phyloP scores from a whole-genome alignment of 331 rosid species.

The Malus hybrid region DNA sequence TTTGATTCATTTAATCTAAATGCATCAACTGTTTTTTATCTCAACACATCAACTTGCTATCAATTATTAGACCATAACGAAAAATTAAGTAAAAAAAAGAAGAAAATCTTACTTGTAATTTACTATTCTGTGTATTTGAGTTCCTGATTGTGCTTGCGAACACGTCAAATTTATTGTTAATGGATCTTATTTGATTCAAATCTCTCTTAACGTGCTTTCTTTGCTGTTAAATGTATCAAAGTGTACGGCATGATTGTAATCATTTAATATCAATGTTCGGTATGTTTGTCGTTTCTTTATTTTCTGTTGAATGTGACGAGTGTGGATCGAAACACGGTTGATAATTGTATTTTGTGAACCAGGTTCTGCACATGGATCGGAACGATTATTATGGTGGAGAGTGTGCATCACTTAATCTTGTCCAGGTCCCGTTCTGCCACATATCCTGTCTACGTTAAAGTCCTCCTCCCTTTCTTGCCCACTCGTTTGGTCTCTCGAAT shows the following conservation, averaged over 20 bases:
- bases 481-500: not conserved
- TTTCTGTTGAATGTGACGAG: not conserved
- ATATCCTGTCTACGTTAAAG: no score
- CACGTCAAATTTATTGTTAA: no score
- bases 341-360: not conserved
- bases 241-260: not conserved
- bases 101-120: no score
- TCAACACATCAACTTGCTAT: not conserved
- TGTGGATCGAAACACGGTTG: not conserved
- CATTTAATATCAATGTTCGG: not conserved
- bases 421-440: slow-evolving; percentile 36
- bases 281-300: not conserved
- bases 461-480: not conserved
- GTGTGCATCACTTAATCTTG: slow-evolving; percentile 73
- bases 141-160: no score
- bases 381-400: slow-evolving; percentile 88
- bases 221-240: not conserved
- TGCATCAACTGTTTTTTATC: not conserved
- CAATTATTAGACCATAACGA: not conserved
- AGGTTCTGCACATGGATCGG: slow-evolving; percentile 88
- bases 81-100: not conserved
- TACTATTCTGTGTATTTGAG: no score
- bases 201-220: no score
- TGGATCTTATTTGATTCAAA: no score
- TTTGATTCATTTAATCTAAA: not conserved